Base-by-base conservation (phyloP, 2,329 filamentous ascomycete species). In the Clonostachys solani region DNA sequence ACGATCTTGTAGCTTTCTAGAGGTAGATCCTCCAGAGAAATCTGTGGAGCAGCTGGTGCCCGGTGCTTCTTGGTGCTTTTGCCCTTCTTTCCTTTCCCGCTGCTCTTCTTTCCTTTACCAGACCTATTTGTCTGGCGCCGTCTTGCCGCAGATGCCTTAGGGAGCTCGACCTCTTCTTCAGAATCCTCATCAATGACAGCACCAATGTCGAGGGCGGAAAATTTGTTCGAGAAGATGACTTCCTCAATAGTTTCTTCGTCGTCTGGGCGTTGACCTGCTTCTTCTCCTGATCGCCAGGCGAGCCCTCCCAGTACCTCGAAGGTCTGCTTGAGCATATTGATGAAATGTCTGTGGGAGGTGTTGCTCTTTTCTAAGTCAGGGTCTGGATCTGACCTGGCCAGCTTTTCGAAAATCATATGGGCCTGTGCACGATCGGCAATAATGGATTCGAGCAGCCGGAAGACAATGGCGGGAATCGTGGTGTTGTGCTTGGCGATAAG, bases 1-100 rank as follows among this genome's bases (percentile, higher is more conserved):
- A 73, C 68, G 45, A 76, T 67, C 19, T 62, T 61, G 51, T 69
- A 74, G 44, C 62, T 70, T 46, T 45, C 57, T 58, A 63, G 15
- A 7, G 7, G 40, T 38, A 2, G 59, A 51, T 3, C 67, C 64
- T 4, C 69, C 66, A 1, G 73, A 52, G 12, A 8, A 9, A 3
- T 9, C 9, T 29, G 23, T 29, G 9, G 10, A 9, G 23, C 9
- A 10, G 23, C 9, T 29, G 23, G 10, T 4, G 9, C 23, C 23
- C 10, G 23, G 23, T 29, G 8, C 9, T 29, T 8, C 23, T 29
- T 29, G 56, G 54, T 1, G 60, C 59, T 3, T 47, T 50, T 49
- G 73, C 74, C 47, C 63, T 70, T 43, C 54, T 57, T 44, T 68
- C 54, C 7, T 69, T 55, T 8, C 68, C 63, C 6, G 62, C 60